phyloP scores from a whole-genome alignment of 1,284 basidiomycete species.

The Pascua sp. region DNA sequence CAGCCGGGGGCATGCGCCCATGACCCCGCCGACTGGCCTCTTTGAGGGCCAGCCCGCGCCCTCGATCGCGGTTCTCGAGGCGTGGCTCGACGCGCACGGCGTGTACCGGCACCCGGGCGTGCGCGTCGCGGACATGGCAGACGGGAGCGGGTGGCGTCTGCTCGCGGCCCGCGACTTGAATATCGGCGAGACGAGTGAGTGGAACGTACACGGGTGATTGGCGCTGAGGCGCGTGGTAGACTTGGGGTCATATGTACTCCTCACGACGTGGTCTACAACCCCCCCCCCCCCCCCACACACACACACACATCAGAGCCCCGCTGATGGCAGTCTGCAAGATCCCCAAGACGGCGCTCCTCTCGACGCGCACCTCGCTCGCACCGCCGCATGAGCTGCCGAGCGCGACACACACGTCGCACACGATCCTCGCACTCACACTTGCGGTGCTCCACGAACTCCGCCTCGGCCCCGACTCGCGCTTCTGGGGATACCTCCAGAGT shows the following conservation, averaged over 20 bases:
- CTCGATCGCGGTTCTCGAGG: constrained; percentile 10
- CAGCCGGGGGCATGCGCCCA: too few species aligned
- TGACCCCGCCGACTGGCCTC: background rate
- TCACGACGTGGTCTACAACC: too few species aligned
- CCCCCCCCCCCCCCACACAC: background rate
- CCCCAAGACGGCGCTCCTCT: constrained; percentile 45
- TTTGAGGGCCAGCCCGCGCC: constrained; percentile 11
- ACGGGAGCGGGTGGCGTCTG: constrained; percentile 21
- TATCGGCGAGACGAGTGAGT: constrained; percentile 20
- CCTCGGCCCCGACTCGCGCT: constrained; percentile 35
- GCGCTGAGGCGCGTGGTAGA: too few species aligned
- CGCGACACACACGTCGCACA: constrained; percentile 13
- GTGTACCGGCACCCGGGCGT: constrained; percentile 8
- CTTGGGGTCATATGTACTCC: background rate
- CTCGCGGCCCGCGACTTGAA: constrained; percentile 16
- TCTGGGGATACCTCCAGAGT: constrained; percentile 47
- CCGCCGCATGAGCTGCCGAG: constrained; percentile 12
- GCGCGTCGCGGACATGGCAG: constrained; percentile 20
- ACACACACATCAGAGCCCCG: too few species aligned
- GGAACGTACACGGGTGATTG: too few species aligned
- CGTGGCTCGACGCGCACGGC: constrained; percentile 20
- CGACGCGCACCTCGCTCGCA: constrained; percentile 25
- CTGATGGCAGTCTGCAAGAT: constrained; percentile 40
- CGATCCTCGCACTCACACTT: constrained; percentile 43
- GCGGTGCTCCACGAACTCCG: constrained; percentile 48